A percentile compares a stretch with the other conserved stretches of the same genome.
phyloP scores from a whole-genome alignment of 768 basidiomycete genomes.

The Lanmaoa pseudosensibilis region DNA sequence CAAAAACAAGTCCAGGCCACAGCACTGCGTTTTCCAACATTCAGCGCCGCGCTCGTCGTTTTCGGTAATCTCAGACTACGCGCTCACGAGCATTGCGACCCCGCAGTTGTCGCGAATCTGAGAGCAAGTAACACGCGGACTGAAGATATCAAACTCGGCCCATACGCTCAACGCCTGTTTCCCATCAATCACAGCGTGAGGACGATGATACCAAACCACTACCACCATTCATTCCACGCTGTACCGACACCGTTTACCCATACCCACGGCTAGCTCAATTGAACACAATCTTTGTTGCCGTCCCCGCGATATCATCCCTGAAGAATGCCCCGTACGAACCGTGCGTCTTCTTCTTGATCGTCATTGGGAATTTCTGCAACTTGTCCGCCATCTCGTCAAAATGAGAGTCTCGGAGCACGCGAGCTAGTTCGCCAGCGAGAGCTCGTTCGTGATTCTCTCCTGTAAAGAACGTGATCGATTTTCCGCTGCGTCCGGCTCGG shows the following conservation, averaged over 20 bases:
- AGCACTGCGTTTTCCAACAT: background rate
- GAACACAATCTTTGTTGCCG: slow-evolving; percentile 80
- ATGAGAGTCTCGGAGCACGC: slow-evolving; percentile 85
- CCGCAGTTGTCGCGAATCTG: background rate
- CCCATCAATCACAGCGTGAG: slow-evolving; percentile 14
- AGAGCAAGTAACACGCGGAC: background rate
- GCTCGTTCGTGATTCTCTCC: slow-evolving; percentile 83
- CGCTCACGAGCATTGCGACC: background rate
- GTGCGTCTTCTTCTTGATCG: slow-evolving; percentile 96
- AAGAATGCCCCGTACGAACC: slow-evolving; percentile 87
- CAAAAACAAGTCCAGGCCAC: background rate
- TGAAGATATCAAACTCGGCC: background rate
- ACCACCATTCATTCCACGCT: slow-evolving; percentile 3
- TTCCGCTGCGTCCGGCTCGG: slow-evolving; percentile 85
- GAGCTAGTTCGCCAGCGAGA: slow-evolving; percentile 90
- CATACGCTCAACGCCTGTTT: background rate
- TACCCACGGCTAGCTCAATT: slow-evolving; percentile 29
- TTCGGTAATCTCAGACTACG: slow-evolving; percentile 6
- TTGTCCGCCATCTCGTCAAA: slow-evolving; percentile 63
- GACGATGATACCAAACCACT: background rate
- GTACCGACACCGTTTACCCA: background rate
- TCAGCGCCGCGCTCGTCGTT: background rate
- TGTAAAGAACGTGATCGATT: slow-evolving; percentile 96
- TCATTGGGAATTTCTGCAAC: slow-evolving; percentile 88
- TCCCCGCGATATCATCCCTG: slow-evolving; percentile 57